phyloP scores from a whole-genome alignment of 176 grass and related monocot species.

The Microstegium vimineum region DNA sequence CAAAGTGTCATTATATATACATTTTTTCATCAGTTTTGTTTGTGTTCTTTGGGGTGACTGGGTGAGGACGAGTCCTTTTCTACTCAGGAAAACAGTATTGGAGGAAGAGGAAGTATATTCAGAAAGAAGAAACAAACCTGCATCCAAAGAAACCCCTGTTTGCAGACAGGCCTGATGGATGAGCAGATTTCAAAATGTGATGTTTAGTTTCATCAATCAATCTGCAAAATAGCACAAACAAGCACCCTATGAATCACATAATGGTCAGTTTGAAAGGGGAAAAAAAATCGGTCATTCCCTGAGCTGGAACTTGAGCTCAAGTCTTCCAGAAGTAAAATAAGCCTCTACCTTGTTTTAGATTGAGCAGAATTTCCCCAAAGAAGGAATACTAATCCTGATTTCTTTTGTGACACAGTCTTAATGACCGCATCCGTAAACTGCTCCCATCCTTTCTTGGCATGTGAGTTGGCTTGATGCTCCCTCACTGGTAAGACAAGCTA shows the following conservation, averaged over 20 bases:
- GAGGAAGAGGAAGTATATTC: conserved; percentile 3
- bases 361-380: conserved; percentile 99
- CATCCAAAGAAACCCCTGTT: conserved; percentile 84
- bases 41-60: background rate
- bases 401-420: conserved; percentile 87
- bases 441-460: conserved; percentile 98
- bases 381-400: conserved; percentile 78
- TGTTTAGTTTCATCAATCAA: conserved; percentile 85
- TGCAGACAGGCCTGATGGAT: conserved; percentile 92
- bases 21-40: background rate
- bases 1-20: background rate
- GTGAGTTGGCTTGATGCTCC: conserved; percentile 88
- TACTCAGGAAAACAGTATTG: background rate
- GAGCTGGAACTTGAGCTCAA: background rate
- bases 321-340: conserved; percentile 4
- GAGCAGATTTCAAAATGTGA: conserved; percentile 79
- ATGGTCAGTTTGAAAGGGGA: background rate
- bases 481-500: conserved; percentile 43
- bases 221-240: conserved; percentile 52
- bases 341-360: conserved; percentile 67
- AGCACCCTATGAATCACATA: background rate
- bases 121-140: conserved; percentile 50
- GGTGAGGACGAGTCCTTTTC: background rate
- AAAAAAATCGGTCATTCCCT: background rate
- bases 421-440: conserved; percentile 92